Evolutionary conservation across 495 filamentous ascomycete species (phyloP).

Genomic region (Penicillium macrosclerotiorum): DNA sequence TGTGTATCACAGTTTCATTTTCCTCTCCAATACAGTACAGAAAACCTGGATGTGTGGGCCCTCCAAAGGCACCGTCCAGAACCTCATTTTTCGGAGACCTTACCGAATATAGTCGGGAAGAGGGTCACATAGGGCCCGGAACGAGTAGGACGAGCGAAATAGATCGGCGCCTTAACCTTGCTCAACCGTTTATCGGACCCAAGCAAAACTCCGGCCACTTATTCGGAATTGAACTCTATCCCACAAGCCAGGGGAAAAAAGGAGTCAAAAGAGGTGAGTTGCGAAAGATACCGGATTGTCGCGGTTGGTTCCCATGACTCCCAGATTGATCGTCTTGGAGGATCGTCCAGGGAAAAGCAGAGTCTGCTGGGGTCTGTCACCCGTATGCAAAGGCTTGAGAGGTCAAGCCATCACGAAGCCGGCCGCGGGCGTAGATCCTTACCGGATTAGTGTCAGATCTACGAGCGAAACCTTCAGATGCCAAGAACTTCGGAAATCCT

Average conservation of each 20-base stretch:
- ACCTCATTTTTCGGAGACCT: background rate
- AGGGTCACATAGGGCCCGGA: background rate
- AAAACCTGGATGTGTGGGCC: too few relatives aligned
- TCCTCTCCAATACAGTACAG: too few relatives aligned
- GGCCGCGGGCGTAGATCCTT: slow-evolving; percentile 12
- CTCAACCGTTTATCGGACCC: slow-evolving; percentile 14
- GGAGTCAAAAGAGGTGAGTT: slow-evolving; percentile 5
- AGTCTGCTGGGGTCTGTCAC: too few relatives aligned
- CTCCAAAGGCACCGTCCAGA: background rate
- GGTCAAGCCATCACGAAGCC: slow-evolving; percentile 5
- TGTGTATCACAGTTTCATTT: too few relatives aligned
- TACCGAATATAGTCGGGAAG: slow-evolving; percentile 3
- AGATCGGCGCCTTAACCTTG: slow-evolving; percentile 12
- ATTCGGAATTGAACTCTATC: background rate
- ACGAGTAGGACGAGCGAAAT: slow-evolving; percentile 3
- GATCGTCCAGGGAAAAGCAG: background rate
- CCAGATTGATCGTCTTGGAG: background rate
- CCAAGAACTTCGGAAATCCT: slow-evolving; percentile 13
- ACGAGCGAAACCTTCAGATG: slow-evolving; percentile 17
- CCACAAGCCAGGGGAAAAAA: background rate
- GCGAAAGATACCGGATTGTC: background rate
- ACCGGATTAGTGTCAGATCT: slow-evolving; percentile 12
- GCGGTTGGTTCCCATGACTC: too few relatives aligned
- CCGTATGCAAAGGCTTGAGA: slow-evolving; percentile 8
- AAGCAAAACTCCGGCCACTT: slow-evolving; percentile 2